phyloP scores from a whole-genome alignment of 345 rosid species.

The Gossypioides kirkii region DNA sequence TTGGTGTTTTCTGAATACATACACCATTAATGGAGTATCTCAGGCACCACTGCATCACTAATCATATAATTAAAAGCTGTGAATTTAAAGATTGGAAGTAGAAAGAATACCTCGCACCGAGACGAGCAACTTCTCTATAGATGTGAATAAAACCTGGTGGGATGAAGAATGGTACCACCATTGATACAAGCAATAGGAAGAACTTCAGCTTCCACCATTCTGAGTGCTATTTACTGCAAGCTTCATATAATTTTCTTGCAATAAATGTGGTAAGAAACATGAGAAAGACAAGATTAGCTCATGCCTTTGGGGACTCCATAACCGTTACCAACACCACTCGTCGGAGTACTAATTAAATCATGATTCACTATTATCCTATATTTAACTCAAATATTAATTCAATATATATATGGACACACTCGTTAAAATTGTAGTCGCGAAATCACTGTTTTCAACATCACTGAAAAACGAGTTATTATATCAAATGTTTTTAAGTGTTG shows the following conservation, averaged over 20 bases:
- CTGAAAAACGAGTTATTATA: no score
- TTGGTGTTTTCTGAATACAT: neutral
- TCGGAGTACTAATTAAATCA: no score
- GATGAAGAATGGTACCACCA: constrained; percentile 56
- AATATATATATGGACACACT: no score
- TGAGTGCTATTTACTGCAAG: constrained; percentile 69
- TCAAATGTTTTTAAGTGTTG: no score
- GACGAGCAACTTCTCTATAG: constrained; percentile 81
- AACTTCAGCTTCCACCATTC: constrained; percentile 59
- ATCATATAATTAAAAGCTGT: neutral
- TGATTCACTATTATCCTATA: no score
- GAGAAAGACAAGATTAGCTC: no score
- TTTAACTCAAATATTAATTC: no score
- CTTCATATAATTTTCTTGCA: constrained; percentile 51
- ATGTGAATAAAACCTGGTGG: constrained; percentile 54
- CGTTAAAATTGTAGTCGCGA: no score
- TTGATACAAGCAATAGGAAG: constrained; percentile 38
- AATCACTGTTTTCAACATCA: no score
- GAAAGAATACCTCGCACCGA: constrained; percentile 82
- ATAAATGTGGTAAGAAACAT: constrained; percentile 61
- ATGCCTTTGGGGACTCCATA: no score
- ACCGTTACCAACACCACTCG: no score
- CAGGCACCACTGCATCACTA: neutral
- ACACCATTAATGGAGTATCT: neutral
- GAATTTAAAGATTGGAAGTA: constrained; percentile 13